Evolutionary conservation across 768 basidiomycete species (phyloP).

Genomic region (Auricularia sp.): DNA sequence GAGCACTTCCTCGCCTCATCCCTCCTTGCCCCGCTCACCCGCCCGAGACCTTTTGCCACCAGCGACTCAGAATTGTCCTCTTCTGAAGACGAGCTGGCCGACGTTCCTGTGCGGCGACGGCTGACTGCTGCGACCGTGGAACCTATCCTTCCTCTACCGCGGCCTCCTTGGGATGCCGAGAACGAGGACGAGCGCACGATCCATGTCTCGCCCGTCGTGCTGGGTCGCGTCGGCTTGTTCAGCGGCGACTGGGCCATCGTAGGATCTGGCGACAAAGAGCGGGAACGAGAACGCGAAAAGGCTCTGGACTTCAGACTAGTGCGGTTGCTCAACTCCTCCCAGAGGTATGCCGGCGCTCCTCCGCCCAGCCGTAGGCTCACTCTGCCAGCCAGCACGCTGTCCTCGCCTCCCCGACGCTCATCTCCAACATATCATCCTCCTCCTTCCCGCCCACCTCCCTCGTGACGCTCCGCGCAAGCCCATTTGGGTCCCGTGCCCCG

Average conservation of each 20-base stretch:
- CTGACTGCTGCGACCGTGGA: neutral
- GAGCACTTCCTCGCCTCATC: neutral
- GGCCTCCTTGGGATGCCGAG: neutral
- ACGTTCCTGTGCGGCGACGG: neutral
- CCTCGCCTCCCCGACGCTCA: neutral
- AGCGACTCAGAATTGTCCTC: neutral
- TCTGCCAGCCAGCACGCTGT: too few species aligned
- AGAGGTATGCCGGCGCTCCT: neutral
- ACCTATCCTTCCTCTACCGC: neutral
- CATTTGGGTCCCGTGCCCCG: slow-evolving; percentile 50
- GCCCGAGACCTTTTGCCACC: neutral
- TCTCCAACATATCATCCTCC: neutral
- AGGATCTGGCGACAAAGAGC: neutral
- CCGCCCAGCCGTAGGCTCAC: neutral
- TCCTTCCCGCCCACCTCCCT: neutral
- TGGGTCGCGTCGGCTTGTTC: neutral
- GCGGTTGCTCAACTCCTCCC: neutral
- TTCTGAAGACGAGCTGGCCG: neutral
- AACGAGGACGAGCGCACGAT: neutral
- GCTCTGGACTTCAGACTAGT: neutral
- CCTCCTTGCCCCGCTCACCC: neutral
- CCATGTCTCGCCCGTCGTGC: neutral
- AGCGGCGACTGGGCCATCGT: neutral
- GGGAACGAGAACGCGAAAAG: neutral
- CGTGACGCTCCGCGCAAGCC: slow-evolving; percentile 39